These are phyloP conservation scores for Pelargonium cotyledonis DNA, from an alignment of 441 rosid genomes.

Conservation along the genomic window DNA sequence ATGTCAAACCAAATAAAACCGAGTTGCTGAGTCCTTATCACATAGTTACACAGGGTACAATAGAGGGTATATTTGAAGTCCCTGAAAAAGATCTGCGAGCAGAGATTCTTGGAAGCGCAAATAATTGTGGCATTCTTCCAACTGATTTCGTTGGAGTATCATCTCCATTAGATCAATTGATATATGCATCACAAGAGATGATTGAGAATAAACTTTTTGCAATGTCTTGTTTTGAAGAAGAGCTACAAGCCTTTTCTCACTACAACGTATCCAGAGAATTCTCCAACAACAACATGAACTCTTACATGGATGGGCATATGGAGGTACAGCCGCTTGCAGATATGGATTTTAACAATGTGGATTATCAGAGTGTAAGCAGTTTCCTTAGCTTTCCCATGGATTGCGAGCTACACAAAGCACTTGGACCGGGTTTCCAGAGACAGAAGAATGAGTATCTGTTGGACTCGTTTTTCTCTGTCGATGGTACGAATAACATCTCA, in stretches of 20 bases:
- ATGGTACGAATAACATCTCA: constrained; percentile 16
- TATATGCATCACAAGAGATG: constrained; percentile 22
- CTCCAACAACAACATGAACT: constrained; percentile 14
- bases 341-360: constrained; percentile 8
- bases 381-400: constrained; percentile 34
- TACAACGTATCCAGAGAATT: constrained; percentile 22
- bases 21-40: constrained; percentile 19
- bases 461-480: constrained; percentile 19
- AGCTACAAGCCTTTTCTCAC: constrained; percentile 24
- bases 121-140: constrained; percentile 10
- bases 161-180: constrained; percentile 18
- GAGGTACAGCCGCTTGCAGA: constrained; percentile 19
- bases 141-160: constrained; percentile 23
- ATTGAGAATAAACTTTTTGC: constrained; percentile 35
- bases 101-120: constrained; percentile 20
- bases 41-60: constrained; percentile 13
- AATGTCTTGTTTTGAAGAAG: constrained; percentile 33
- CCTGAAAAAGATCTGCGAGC: constrained; percentile 19
- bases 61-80: constrained; percentile 9
- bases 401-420: constrained; percentile 45
- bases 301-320: constrained; percentile 19
- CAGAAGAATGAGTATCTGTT: constrained; percentile 20
- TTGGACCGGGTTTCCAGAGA: constrained; percentile 30
- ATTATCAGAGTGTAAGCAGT: constrained; percentile 10
- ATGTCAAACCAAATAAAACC: constrained; percentile 17